Evolutionary conservation across 371 early-diverging fungal genomes (phyloP), one percentile per base, ranked within the genome.

Genomic region (Apophysomyces sp.): DNA sequence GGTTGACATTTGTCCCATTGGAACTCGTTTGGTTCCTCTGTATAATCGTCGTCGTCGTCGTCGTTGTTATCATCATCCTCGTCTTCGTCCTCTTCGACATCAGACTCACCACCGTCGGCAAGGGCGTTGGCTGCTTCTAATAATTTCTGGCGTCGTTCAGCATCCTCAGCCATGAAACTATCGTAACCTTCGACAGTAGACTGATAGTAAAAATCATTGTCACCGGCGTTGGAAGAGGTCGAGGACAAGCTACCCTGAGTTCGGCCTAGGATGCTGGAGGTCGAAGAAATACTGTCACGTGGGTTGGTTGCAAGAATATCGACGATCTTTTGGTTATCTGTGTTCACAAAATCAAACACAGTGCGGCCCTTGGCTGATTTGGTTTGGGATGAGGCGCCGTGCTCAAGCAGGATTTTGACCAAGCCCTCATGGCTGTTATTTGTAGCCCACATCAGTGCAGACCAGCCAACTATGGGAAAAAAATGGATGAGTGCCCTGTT

Each of bases 391-490:
- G 86, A 83, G n/a, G 95, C 97, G 12, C 95, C 94, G 62, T 82
- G 68, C 27, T 89, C 89, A 27, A 95, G 61, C 44, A 95, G 76
- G 13, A 90, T 58, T 54, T 85, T 84, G 39, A 91, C 92, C 32
- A 90, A 70, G n/a, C 72, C 74, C 53, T 87, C 86, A 77, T 92
- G 89, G 61, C 89, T 87, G 74, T 92, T 95, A 56, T 90, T 89
- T 53, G 89, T 90, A 1, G 97, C 95, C 97, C 97, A 96, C 82
- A 95, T 87, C 31, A 95, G 83, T 15, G 95, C 89, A 11, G 95
- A 91, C 97, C 97, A 96, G 21, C 97, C 97, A 65, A 84, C 91
- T 86, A 68, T 37, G 30, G 21, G 59, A 39, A 27, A 36, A 53
- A 28, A 28, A 21, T 26, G 9, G 24, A 32, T 54, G 24, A 28